phyloP scores from a whole-genome alignment of 2,329 filamentous ascomycete genomes.

The Coniochaeta ligniaria region DNA sequence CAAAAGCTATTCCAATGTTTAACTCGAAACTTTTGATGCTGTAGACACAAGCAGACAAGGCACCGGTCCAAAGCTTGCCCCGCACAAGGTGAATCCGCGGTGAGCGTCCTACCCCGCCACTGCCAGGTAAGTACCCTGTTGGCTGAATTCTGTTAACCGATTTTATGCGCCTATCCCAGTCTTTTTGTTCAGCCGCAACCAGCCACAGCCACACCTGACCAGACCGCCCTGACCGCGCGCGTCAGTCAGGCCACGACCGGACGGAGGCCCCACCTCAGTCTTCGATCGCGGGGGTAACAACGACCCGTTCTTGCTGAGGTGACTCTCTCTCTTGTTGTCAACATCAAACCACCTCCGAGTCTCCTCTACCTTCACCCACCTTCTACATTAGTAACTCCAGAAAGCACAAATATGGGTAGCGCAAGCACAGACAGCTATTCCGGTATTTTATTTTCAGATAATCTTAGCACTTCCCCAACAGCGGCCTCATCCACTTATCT shows the following conservation, averaged over 20 bases:
- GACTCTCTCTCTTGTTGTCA: slow-evolving; percentile 6
- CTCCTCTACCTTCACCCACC: neutral
- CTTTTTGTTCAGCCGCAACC: neutral
- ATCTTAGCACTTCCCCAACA: slow-evolving; percentile 8
- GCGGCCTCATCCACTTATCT: neutral
- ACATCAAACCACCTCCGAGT: neutral
- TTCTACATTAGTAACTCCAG: neutral
- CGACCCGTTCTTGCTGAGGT: neutral
- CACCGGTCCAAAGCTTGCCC: neutral
- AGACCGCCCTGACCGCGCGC: neutral
- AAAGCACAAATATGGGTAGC: slow-evolving; percentile 14
- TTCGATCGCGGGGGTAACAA: neutral
- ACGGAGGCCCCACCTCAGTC: neutral
- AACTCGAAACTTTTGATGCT: neutral
- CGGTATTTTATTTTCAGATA: slow-evolving; percentile 12
- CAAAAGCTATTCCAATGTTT: neutral
- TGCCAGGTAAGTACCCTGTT: too few species aligned
- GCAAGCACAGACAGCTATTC: slow-evolving; percentile 9
- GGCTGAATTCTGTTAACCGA: neutral
- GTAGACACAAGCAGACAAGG: neutral
- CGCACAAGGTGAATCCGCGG: neutral
- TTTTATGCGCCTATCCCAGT: neutral
- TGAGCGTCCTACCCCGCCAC: neutral
- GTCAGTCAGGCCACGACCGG: neutral
- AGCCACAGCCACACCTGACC: neutral